phyloP scores from a whole-genome alignment of 2,329 filamentous ascomycete species.

The Berkeleyomyces rouxiae region DNA sequence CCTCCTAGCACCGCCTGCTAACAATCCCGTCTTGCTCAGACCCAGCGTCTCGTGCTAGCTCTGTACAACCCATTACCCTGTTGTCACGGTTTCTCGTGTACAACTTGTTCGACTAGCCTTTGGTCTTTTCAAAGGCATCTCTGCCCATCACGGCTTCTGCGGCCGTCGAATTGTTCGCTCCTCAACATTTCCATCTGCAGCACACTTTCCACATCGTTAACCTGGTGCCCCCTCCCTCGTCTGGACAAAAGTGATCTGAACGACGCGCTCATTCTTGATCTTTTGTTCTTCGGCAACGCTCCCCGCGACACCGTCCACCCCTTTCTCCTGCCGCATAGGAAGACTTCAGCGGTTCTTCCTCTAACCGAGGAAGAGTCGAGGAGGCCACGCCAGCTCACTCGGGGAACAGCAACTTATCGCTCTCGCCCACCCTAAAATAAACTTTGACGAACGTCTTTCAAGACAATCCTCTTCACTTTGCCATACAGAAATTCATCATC shows the following conservation, averaged over 20 bases:
- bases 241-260: conserved; percentile 33
- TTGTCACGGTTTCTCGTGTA: conserved; percentile 7
- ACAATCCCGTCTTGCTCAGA: neutral
- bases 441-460: conserved; percentile 17
- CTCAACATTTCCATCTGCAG: conserved; percentile 53
- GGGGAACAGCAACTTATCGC: conserved; percentile 85
- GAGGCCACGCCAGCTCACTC: conserved; percentile 86
- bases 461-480: neutral
- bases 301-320: conserved; percentile 40
- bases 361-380: conserved; percentile 98
- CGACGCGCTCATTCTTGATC: conserved; percentile 35
- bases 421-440: conserved; percentile 94
- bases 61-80: neutral
- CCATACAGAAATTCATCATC: conserved; percentile 2
- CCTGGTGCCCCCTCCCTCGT: conserved; percentile 40
- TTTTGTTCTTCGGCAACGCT: conserved; percentile 29
- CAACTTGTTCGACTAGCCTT: conserved; percentile 30
- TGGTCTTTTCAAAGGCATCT: conserved; percentile 49
- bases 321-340: conserved; percentile 99
- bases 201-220: conserved; percentile 51
- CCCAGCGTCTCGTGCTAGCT: conserved; percentile 4
- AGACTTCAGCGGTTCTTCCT: conserved; percentile 96
- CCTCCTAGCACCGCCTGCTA: neutral
- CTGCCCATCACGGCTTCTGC: conserved; percentile 41
- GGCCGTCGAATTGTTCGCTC: conserved; percentile 45